Evolutionary conservation across 768 basidiomycete genomes (phyloP).

Genomic region (Tremella fuciformis): DNA sequence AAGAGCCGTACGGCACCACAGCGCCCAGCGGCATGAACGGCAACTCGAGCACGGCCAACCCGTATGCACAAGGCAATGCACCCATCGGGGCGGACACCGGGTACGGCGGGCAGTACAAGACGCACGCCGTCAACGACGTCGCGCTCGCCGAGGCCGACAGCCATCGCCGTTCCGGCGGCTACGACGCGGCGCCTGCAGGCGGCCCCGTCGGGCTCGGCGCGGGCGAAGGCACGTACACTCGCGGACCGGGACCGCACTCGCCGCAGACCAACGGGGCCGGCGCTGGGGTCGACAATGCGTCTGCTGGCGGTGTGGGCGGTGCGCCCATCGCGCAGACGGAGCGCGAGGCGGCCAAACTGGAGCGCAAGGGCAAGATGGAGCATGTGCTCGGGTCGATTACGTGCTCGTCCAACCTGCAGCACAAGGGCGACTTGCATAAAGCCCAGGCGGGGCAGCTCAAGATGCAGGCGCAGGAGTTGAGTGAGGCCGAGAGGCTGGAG

Average conservation of each 20-base stretch:
- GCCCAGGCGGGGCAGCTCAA: conserved; percentile 26
- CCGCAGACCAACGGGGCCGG: neutral
- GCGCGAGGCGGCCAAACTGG: conserved; percentile 18
- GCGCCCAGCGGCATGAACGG: neutral
- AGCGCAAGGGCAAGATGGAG: conserved; percentile 24
- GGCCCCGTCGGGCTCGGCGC: neutral
- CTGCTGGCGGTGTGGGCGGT: neutral
- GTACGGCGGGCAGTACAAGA: neutral
- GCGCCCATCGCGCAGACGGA: conserved; percentile 11
- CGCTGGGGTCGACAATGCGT: neutral
- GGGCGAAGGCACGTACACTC: neutral
- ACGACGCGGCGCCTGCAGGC: neutral
- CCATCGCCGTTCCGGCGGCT: neutral
- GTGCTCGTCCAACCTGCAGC: conserved; percentile 18
- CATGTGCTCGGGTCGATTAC: conserved; percentile 16
- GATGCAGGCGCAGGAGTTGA: conserved; percentile 29
- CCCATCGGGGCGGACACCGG: neutral
- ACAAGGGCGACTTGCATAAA: conserved; percentile 19
- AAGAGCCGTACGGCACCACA: neutral
- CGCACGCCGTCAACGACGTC: neutral
- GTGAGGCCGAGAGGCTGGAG: conserved; percentile 25
- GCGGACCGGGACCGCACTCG: neutral
- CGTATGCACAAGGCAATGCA: neutral
- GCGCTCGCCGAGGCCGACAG: neutral
- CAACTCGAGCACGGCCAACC: neutral